Percentiles rank a stretch among this genome's conserved stretches.
These are phyloP conservation scores for Yamadazyma diospyri DNA, from an alignment of 1,139 yeast species.

Conservation along the genomic window DNA sequence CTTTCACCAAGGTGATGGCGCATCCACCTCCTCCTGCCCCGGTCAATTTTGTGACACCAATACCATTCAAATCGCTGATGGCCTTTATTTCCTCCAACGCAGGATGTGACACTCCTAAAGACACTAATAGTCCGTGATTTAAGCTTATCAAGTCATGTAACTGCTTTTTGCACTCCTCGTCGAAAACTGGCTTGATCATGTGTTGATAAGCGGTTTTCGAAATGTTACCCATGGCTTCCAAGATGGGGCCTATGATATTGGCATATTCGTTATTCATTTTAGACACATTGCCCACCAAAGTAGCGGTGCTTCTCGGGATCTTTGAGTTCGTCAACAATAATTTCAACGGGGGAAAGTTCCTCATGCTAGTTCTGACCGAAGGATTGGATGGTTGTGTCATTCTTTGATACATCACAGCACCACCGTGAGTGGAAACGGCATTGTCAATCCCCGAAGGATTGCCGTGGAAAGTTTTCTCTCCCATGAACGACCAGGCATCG, in stretches of 20 bases:
- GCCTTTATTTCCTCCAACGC: constrained; percentile 69
- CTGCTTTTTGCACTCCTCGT: constrained; percentile 37
- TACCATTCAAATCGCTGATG: constrained; percentile 52
- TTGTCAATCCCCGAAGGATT: constrained; percentile 97
- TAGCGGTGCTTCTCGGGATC: constrained; percentile 84
- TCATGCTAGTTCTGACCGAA: constrained; percentile 59
- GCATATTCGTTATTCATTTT: constrained; percentile 52
- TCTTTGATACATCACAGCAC: constrained; percentile 88
- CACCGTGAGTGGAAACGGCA: constrained; percentile 94
- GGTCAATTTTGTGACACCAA: constrained; percentile 91
- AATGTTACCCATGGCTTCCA: constrained; percentile 68
- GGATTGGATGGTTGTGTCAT: constrained; percentile 49
- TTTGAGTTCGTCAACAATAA: constrained; percentile 79
- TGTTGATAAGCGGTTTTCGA: constrained; percentile 66
- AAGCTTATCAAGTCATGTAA: constrained; percentile 69
- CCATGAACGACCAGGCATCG: constrained; percentile 86
- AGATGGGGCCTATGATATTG: constrained; percentile 50
- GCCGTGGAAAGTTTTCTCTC: constrained; percentile 95
- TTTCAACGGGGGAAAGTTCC: constrained; percentile 72
- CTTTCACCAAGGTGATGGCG: constrained; percentile 78
- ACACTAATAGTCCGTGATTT: constrained; percentile 83
- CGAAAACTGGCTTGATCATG: constrained; percentile 52
- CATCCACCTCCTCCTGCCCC: constrained; percentile 99
- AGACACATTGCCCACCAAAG: constrained; percentile 75
- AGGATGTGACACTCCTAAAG: constrained; percentile 93